Conservation (phyloP, 176 grass and related monocot genomes). For the Ensete glaucum region DNA sequence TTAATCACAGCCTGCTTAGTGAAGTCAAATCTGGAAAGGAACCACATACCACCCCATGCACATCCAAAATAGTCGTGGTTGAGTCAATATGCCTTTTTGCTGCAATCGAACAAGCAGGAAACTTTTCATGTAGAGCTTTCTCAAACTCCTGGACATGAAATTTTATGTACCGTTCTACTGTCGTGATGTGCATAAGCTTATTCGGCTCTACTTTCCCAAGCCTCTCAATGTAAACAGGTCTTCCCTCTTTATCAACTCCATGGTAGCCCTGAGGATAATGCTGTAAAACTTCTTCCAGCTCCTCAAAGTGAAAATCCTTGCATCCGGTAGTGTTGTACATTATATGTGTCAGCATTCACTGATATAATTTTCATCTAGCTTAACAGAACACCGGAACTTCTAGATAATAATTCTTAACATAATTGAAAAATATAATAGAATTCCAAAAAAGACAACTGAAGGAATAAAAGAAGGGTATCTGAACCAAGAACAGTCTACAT, state of each 20-base stretch:
- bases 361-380: not conserved
- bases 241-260: slow-evolving; percentile 23
- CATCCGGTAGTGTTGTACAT: not conserved
- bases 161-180: slow-evolving; percentile 19
- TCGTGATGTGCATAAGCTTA: slow-evolving; percentile 22
- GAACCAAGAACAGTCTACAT: too few relatives aligned
- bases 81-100: slow-evolving; percentile 18
- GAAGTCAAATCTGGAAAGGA: not conserved
- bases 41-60: slow-evolving; percentile 19
- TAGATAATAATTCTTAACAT: not conserved
- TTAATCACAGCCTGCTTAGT: too few relatives aligned
- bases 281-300: slow-evolving; percentile 11
- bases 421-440: not conserved
- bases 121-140: slow-evolving; percentile 12
- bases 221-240: slow-evolving; percentile 21
- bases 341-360: not conserved
- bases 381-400: not conserved
- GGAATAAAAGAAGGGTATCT: too few relatives aligned
- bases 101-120: slow-evolving; percentile 20
- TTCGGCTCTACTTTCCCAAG: slow-evolving; percentile 20
- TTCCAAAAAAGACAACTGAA: not conserved
- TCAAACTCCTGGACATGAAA: slow-evolving; percentile 23
- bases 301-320: slow-evolving; percentile 16
- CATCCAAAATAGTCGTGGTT: slow-evolving; percentile 15
- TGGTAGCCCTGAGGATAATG: slow-evolving; percentile 17